Evolutionary conservation across 2,329 filamentous ascomycete species (phyloP), one percentile per base, ranked within the genome.

Genomic region (Fusarium sp.): DNA sequence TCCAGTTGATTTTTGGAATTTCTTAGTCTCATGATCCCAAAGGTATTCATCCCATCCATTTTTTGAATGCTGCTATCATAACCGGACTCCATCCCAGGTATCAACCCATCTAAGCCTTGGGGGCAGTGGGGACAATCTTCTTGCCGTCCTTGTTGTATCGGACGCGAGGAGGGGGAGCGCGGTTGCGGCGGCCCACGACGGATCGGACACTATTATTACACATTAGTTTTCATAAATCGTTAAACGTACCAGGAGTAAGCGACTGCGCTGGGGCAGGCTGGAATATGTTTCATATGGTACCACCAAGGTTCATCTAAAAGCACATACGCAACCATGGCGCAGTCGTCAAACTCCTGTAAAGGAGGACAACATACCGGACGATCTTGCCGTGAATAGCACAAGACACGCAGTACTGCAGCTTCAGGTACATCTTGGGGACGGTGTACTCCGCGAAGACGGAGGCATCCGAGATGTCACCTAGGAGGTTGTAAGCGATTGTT

Each of bases 321-420:
- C 80, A 81, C 82, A 83, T 83, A 81, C 82, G 80, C 79, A 77
- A 75, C 76, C 66, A 75, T 73, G 79, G 80, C 79, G 83, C 80
- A 87, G 87, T 88, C 87, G 86, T 88, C 86, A 85, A 79, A 81
- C 86, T 86, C 85, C 83, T 79, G 75, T 81, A 53, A 42, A 53
- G 81, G 81, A 86, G 83, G 83, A 81, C 81, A 84, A 90, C 95
- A 86, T 96, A 98, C 95, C 96, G 95, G 87, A 99, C 97, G 86
- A 99, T 99, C 93, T 99, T 99, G 90, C 96, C 96, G 90, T 99
- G 96, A 78, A 99, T 99, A 83, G 96, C 96, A 88, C 96, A 99
- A 86, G 95, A 98, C 83, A 99, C 96, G 86, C 96, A 99, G 94
- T 99, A 99, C 90, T 99, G 96, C 85, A 99, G 92, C 92, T 99